phyloP scores from a whole-genome alignment of 352 stramenopile genomes.

The Phytophthora brassicae region DNA sequence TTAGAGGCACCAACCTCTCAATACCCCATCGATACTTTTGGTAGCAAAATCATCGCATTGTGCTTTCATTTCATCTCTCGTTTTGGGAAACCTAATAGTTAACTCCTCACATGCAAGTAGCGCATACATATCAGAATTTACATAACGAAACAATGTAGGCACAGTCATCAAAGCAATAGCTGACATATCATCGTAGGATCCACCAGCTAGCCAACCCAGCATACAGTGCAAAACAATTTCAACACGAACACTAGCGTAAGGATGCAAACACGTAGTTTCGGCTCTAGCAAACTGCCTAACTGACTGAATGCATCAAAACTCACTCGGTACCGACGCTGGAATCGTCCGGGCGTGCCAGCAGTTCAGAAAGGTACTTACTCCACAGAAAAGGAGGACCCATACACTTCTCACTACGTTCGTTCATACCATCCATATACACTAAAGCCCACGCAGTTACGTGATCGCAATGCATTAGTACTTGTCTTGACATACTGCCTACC shows the following conservation, averaged over 20 bases:
- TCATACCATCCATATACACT: too few relatives aligned
- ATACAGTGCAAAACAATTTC: slow-evolving; percentile 5
- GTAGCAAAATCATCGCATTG: background rate
- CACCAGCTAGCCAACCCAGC: slow-evolving; percentile 1
- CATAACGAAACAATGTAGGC: background rate
- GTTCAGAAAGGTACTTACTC: background rate
- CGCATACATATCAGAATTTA: slow-evolving; percentile 5
- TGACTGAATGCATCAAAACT: too few relatives aligned
- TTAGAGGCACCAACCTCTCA: background rate
- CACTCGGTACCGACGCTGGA: background rate
- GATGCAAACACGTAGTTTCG: background rate
- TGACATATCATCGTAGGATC: slow-evolving; percentile 4
- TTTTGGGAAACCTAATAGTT: slow-evolving; percentile 1
- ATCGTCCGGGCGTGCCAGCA: background rate
- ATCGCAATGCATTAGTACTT: too few relatives aligned
- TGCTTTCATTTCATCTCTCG: background rate
- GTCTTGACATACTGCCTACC: too few relatives aligned
- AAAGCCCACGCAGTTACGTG: too few relatives aligned
- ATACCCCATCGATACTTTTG: background rate
- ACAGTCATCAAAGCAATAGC: too few relatives aligned
- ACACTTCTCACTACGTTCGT: too few relatives aligned
- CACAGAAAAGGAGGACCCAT: background rate
- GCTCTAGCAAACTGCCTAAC: background rate
- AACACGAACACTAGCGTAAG: slow-evolving; percentile 5
- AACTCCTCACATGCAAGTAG: slow-evolving; percentile 3